phyloP scores from a whole-genome alignment of 345 rosid species.

The Chamaenerion angustifolium region DNA sequence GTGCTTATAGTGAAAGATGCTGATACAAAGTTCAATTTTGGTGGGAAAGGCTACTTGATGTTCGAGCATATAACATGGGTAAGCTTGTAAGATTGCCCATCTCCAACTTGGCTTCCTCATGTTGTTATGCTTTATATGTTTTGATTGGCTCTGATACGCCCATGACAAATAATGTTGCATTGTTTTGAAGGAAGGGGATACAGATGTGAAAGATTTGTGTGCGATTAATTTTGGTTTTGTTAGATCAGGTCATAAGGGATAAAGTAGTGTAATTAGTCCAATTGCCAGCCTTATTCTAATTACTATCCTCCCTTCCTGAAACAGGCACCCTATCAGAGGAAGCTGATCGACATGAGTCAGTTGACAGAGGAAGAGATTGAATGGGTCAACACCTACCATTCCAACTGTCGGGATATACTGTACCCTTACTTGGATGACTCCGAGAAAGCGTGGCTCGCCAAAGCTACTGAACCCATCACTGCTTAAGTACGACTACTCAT shows the following conservation, averaged over 20 bases:
- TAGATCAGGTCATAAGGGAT: too few species aligned
- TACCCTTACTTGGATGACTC: slow-evolving; percentile 48
- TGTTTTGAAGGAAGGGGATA: too few species aligned
- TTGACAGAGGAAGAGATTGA: slow-evolving; percentile 51
- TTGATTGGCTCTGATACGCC: too few species aligned
- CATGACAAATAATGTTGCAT: too few species aligned
- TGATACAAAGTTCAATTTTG: slow-evolving; percentile 68
- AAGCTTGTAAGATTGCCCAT: slow-evolving; percentile 17
- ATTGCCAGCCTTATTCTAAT: too few species aligned
- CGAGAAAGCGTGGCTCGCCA: slow-evolving; percentile 75
- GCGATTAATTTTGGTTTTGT: too few species aligned
- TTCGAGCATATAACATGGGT: slow-evolving; percentile 99
- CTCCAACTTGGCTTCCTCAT: too few species aligned
- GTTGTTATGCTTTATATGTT: too few species aligned
- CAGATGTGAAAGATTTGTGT: too few species aligned
- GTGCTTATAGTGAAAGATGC: slow-evolving; percentile 69
- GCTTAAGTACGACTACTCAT: slow-evolving; percentile 8
- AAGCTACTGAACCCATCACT: slow-evolving; percentile 65
- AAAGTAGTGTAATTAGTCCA: too few species aligned
- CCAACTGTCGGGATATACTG: slow-evolving; percentile 55
- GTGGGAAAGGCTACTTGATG: slow-evolving; percentile 75
- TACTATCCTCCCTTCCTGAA: too few species aligned
- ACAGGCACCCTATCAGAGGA: slow-evolving; percentile 91
- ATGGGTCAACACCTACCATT: slow-evolving; percentile 76
- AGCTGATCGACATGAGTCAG: slow-evolving; percentile 48